Base-by-base conservation (phyloP, 164 flowering plant species). In the Amborella trichopoda region DNA sequence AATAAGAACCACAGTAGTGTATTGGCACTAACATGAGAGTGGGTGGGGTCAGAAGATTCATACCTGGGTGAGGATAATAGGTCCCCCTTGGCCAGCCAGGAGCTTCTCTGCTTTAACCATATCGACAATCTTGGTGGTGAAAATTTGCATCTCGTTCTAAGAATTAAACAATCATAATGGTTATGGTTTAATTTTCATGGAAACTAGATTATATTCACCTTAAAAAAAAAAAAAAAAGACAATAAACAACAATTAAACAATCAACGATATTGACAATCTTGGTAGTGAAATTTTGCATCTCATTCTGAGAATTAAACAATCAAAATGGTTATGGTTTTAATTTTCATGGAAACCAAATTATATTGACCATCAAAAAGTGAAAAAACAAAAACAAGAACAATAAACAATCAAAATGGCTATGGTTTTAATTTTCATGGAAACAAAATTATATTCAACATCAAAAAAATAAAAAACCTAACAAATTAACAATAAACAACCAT, bases 21-120 rank as follows among this genome's bases (percentile, higher is more conserved):
- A 8, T 26, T 19, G 13, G 46, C 30, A 17, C 46, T 54, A 14
- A n/a, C n/a, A n/a, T n/a, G n/a, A n/a, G n/a, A n/a, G n/a, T n/a
- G n/a, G n/a, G n/a, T n/a, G n/a, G n/a, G n/a, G n/a, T n/a, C n/a
- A n/a, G n/a, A n/a, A n/a, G n/a, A n/a, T n/a, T n/a, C n/a, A n/a
- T 38, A 53, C 57, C 57, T 53, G 50, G 11, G 49, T 44, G 18
- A 53, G 17, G 25, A 53, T 53, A 24, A 53, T 26, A 1, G 57
- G 57, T 16, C 57, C 57, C 25, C 57, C 57, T 45, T 53, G 57
- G 19, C 28, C 42, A 8, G 50, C 57, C 30, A 53, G 18, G 8
- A 45, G 43, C 9, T 53, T 53, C 32, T 44, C 57, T 36, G 30
- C 17, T 18, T 53, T 53, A 1, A 53, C 24, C 57, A 53, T 53